Evolutionary conservation across 495 filamentous ascomycete species (phyloP).

Genomic region (Penicillium dipodomyicola): DNA sequence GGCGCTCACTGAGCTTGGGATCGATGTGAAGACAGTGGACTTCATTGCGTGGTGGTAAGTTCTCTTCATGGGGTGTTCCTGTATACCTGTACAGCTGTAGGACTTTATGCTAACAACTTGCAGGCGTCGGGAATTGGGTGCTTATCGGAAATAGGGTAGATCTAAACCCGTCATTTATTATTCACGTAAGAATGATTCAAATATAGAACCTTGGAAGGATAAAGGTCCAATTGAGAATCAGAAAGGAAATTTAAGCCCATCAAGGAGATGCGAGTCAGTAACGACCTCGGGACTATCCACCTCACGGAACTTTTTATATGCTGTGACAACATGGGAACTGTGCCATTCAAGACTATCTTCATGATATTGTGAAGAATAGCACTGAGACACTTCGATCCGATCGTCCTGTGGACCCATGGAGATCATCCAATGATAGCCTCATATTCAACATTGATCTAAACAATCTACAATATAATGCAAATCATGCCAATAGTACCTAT

Average conservation of each 20-base stretch:
- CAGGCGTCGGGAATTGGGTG: constrained; percentile 43
- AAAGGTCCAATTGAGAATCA: not conserved
- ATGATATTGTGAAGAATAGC: not conserved
- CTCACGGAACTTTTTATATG: not conserved
- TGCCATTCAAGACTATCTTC: not conserved
- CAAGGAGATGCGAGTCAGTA: not conserved
- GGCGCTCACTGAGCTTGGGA: constrained; percentile 69
- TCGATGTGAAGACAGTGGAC: constrained; percentile 71
- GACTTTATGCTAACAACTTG: constrained; percentile 17
- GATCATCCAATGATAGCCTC: not conserved
- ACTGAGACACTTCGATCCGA: not conserved
- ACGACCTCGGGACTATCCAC: not conserved
- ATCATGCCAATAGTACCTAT: constrained; percentile 14
- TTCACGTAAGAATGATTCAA: not conserved
- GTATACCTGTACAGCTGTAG: constrained; percentile 13
- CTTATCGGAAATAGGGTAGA: constrained; percentile 35
- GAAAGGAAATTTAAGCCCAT: not conserved
- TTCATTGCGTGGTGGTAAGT: constrained; percentile 85
- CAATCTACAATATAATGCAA: not conserved
- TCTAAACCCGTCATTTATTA: not conserved
- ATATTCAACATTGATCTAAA: not conserved
- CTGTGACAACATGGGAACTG: not conserved
- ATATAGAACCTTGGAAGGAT: constrained; percentile 6
- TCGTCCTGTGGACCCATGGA: constrained; percentile 4
- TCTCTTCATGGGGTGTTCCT: not conserved